phyloP scores from a whole-genome alignment of 2,329 filamentous ascomycete species.

The Trichoderma simmonsii region DNA sequence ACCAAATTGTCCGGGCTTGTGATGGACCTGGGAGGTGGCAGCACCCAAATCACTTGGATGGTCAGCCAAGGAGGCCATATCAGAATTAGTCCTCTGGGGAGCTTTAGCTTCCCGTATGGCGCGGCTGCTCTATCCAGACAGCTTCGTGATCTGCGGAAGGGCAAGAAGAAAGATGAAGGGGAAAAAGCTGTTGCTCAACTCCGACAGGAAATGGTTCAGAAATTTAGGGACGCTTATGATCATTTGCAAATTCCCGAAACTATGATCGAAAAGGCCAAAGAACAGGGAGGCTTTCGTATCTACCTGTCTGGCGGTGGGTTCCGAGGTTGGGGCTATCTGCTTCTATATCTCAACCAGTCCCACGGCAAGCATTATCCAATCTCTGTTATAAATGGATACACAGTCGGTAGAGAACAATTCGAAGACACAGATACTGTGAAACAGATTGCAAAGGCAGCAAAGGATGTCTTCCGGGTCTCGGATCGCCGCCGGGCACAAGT shows the following conservation, averaged over 20 bases:
- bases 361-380: constrained; percentile 62
- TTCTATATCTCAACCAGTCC: constrained; percentile 57
- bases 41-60: constrained; percentile 68
- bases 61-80: constrained; percentile 48
- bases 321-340: constrained; percentile 67
- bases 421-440: constrained; percentile 41
- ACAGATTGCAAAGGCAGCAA: constrained; percentile 34
- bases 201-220: constrained; percentile 48
- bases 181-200: constrained; percentile 44
- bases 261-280: constrained; percentile 42
- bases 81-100: constrained; percentile 49
- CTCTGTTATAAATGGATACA: constrained; percentile 69
- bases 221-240: constrained; percentile 50
- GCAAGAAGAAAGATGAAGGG: constrained; percentile 37
- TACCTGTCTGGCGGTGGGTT: constrained; percentile 71
- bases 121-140: constrained; percentile 62
- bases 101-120: constrained; percentile 67
- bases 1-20: constrained; percentile 60
- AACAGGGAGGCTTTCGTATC: constrained; percentile 51
- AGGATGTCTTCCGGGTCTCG: constrained; percentile 58
- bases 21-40: constrained; percentile 70
- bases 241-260: constrained; percentile 52
- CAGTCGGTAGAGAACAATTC: constrained; percentile 48
- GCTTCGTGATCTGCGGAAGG: constrained; percentile 43
- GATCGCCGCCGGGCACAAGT: constrained; percentile 63